phyloP scores from a whole-genome alignment of 2,329 filamentous ascomycete species.

The Xylaria sp. region DNA sequence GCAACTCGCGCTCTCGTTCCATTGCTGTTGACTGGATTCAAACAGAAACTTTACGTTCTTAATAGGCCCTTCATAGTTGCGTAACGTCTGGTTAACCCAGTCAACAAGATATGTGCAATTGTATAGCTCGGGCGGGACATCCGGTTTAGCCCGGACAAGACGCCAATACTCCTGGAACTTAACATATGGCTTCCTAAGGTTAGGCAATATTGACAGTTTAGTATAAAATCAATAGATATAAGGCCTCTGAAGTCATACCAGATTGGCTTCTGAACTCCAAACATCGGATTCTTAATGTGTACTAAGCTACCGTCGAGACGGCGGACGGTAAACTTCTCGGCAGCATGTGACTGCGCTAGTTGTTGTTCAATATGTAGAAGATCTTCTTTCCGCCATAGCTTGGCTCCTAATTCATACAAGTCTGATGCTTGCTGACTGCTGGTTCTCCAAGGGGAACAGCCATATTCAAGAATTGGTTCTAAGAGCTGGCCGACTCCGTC shows the following conservation, averaged over 20 bases:
- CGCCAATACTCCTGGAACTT: slow-evolving; percentile 45
- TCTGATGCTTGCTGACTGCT: slow-evolving; percentile 22
- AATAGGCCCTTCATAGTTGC: slow-evolving; percentile 36
- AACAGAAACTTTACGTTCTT: slow-evolving; percentile 34
- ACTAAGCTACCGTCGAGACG: slow-evolving; percentile 41
- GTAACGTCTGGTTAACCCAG: slow-evolving; percentile 41
- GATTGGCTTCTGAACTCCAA: slow-evolving; percentile 38
- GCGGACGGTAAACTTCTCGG: slow-evolving; percentile 43
- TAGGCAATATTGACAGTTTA: slow-evolving; percentile 19
- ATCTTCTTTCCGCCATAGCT: slow-evolving; percentile 21
- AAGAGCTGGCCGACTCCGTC: neutral
- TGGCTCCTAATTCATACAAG: slow-evolving; percentile 14
- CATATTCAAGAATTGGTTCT: slow-evolving; percentile 14
- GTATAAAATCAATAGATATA: slow-evolving; percentile 13
- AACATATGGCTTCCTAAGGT: slow-evolving; percentile 39
- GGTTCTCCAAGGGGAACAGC: slow-evolving; percentile 7
- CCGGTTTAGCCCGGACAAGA: slow-evolving; percentile 28
- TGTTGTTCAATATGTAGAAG: slow-evolving; percentile 31
- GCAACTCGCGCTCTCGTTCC: slow-evolving; percentile 41
- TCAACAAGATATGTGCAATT: slow-evolving; percentile 45
- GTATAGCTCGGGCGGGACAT: slow-evolving; percentile 41
- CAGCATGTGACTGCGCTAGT: slow-evolving; percentile 36
- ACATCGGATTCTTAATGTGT: slow-evolving; percentile 43
- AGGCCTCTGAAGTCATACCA: slow-evolving; percentile 35
- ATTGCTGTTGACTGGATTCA: slow-evolving; percentile 31